Evolutionary conservation across 2,329 filamentous ascomycete species (phyloP).

Genomic region (Colletotrichum sp.): DNA sequence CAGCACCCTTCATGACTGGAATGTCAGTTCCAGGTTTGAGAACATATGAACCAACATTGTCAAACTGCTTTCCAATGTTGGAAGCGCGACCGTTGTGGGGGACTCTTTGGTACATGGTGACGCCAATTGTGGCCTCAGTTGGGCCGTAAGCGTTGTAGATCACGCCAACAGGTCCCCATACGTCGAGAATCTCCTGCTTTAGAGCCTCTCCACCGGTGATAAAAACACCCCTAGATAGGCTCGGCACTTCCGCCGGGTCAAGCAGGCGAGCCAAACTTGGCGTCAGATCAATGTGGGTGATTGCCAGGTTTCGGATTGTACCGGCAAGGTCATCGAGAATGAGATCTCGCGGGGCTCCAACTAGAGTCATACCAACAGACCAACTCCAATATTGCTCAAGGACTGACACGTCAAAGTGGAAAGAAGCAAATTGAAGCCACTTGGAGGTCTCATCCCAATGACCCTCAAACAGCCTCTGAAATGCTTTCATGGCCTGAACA

Average conservation of each 20-base stretch:
- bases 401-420: constrained; percentile 94
- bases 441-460: constrained; percentile 77
- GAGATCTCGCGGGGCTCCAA: constrained; percentile 81
- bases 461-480: constrained; percentile 76
- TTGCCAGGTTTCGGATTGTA: constrained; percentile 72
- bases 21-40: constrained; percentile 70
- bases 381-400: constrained; percentile 96
- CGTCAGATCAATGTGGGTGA: constrained; percentile 92
- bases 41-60: constrained; percentile 86
- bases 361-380: constrained; percentile 86
- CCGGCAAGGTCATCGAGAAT: constrained; percentile 83
- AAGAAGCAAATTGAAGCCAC: constrained; percentile 92
- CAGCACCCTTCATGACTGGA: constrained; percentile 77
- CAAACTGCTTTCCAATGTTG: constrained; percentile 87
- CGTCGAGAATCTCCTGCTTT: constrained; percentile 86
- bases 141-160: constrained; percentile 95
- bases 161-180: constrained; percentile 79
- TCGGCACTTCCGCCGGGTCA: constrained; percentile 81
- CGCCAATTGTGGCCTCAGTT: constrained; percentile 91
- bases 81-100: constrained; percentile 78
- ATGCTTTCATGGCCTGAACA: constrained; percentile 88
- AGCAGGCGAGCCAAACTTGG: constrained; percentile 83
- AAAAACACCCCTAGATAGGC: constrained; percentile 81
- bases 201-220: constrained; percentile 91
- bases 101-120: constrained; percentile 87